Conservation (phyloP, 768 basidiomycete species). For the Termitomyces sp. region DNA sequence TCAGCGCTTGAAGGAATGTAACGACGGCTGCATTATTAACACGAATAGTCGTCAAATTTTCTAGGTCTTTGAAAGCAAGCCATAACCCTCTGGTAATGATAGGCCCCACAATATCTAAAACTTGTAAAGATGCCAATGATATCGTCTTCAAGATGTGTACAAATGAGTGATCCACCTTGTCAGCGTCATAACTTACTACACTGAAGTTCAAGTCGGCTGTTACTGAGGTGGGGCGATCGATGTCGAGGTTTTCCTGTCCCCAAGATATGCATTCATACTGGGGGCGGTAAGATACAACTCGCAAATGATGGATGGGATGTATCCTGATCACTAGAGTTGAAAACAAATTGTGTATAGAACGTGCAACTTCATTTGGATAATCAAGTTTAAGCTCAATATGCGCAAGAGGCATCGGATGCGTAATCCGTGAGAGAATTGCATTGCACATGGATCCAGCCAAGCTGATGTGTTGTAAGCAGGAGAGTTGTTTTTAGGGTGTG, state of each 20-base stretch:
- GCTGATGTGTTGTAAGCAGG: neutral
- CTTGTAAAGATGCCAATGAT: neutral
- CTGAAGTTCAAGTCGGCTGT: neutral
- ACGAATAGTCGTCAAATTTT: neutral
- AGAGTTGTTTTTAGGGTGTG: neutral
- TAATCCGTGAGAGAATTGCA: neutral
- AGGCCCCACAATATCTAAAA: neutral
- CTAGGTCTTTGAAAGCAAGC: neutral
- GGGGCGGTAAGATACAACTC: rapidly evolving
- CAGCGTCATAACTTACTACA: neutral
- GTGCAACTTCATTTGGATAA: neutral
- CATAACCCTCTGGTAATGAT: neutral
- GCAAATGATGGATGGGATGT: neutral
- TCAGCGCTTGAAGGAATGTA: neutral
- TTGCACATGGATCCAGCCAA: neutral
- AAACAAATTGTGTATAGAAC: neutral
- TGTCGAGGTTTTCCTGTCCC: neutral
- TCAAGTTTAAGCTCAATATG: neutral
- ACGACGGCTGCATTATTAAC: neutral
- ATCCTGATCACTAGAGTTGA: neutral
- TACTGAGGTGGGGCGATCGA: neutral
- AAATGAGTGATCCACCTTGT: neutral
- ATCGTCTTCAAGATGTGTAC: neutral
- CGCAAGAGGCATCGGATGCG: neutral
- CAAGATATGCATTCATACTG: neutral